phyloP scores from a whole-genome alignment of 2,329 filamentous ascomycete species.

The Scolecobasidium constrictum region DNA sequence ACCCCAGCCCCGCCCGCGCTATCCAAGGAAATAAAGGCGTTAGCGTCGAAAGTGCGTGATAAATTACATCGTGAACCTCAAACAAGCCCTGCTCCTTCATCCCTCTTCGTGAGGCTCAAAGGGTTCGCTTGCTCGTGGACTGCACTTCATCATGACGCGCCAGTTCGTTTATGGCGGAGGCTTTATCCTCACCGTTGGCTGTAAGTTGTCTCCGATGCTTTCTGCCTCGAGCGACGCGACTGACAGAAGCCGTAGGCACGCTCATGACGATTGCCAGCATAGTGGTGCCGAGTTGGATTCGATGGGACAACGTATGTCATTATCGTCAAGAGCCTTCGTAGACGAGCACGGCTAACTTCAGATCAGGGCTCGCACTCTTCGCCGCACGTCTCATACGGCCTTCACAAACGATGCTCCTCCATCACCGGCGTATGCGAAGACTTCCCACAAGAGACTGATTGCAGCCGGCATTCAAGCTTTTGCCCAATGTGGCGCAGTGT shows the following conservation, averaged over 20 bases:
- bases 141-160: constrained; percentile 38
- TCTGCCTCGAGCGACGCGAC: neutral
- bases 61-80: too few species aligned
- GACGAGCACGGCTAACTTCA: neutral
- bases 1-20: too few species aligned
- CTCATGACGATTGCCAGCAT: constrained; percentile 62
- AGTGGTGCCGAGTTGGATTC: constrained; percentile 60
- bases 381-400: constrained; percentile 46
- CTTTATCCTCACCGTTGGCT: constrained; percentile 34
- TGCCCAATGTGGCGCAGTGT: constrained; percentile 87
- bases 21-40: too few species aligned
- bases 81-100: too few species aligned
- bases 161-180: constrained; percentile 38
- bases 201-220: too few species aligned
- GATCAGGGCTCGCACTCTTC: neutral
- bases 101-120: neutral
- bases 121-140: neutral
- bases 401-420: constrained; percentile 71
- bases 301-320: constrained; percentile 40
- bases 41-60: too few species aligned
- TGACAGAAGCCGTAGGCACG: constrained; percentile 41
- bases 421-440: constrained; percentile 50
- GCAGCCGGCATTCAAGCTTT: constrained; percentile 60
- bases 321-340: neutral
- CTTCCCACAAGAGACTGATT: constrained; percentile 61